Percentiles rank a stretch among this genome's conserved stretches.
These are phyloP conservation scores for Xylaria sp. DNA, from an alignment of 2,329 filamentous ascomycete species.

Conservation along the genomic window DNA sequence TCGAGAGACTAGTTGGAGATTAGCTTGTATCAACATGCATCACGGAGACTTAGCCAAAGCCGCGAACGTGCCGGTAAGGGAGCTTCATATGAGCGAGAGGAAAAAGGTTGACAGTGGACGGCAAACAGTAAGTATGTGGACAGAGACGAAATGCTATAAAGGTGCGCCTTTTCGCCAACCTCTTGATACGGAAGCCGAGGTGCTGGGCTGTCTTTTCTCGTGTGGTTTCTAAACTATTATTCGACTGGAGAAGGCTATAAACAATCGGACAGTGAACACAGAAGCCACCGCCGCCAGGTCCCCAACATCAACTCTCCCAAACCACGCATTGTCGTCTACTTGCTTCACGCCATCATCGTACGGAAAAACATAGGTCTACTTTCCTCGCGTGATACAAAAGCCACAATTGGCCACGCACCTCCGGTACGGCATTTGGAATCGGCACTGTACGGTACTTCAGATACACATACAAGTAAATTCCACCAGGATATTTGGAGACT, in stretches of 20 bases:
- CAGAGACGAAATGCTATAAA: constrained; percentile 11
- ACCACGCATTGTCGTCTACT: background rate
- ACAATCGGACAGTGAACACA: background rate
- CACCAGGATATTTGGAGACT: background rate
- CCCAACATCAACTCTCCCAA: background rate
- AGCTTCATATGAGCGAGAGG: constrained; percentile 13
- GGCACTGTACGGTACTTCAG: background rate
- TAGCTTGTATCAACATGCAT: constrained; percentile 31
- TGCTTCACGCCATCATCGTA: background rate
- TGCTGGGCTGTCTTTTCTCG: background rate
- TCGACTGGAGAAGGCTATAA: background rate
- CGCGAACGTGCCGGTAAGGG: constrained; percentile 22
- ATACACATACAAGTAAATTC: background rate
- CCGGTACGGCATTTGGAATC: background rate
- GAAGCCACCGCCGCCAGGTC: background rate
- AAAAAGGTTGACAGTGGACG: background rate
- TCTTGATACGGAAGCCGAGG: background rate
- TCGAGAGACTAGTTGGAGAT: constrained; percentile 34
- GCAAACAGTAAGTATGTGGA: background rate
- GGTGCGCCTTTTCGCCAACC: background rate
- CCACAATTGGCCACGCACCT: background rate
- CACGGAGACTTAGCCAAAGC: constrained; percentile 26
- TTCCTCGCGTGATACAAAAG: background rate
- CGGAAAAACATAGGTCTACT: background rate
- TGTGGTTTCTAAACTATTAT: background rate